Evolutionary conservation across 371 early-diverging fungal genomes (phyloP).

Genomic region (Mortierella sp.): DNA sequence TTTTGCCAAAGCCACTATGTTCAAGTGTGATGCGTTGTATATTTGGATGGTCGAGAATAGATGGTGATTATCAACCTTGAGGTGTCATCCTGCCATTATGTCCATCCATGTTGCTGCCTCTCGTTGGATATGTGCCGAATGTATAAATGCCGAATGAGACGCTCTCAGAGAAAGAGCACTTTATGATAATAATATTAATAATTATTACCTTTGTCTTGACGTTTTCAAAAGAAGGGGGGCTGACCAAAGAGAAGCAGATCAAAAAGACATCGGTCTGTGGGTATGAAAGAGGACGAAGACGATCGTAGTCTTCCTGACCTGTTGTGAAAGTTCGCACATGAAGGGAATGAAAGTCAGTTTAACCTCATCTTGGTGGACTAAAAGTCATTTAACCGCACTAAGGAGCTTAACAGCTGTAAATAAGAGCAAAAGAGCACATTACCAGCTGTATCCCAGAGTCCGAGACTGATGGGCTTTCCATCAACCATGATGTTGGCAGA

Average conservation of each 20-base stretch:
- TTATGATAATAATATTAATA: not conserved
- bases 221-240: conserved; percentile 94
- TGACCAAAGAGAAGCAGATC: conserved; percentile 89
- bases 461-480: conserved; percentile 94
- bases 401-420: not conserved
- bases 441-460: conserved; percentile 98
- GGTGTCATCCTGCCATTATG: not conserved
- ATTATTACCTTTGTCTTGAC: conserved; percentile 81
- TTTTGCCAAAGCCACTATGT: too few species aligned
- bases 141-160: not conserved
- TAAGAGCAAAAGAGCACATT: not conserved
- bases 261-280: conserved; percentile 96
- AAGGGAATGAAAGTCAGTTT: not conserved
- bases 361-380: not conserved
- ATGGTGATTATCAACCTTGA: not conserved
- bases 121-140: not conserved
- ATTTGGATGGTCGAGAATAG: not conserved
- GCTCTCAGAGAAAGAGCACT: conserved; percentile 8
- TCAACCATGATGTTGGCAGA: conserved; percentile 96
- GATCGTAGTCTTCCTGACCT: conserved; percentile 97
- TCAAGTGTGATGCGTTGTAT: not conserved
- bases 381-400: not conserved
- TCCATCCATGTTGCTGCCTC: not conserved
- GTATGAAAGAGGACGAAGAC: conserved; percentile 94
- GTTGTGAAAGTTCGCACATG: not conserved